Evolutionary conservation across 139 green algal species (phyloP), one percentile per base, ranked within the genome.

Genomic region (Auxenochlorella protothecoides): DNA sequence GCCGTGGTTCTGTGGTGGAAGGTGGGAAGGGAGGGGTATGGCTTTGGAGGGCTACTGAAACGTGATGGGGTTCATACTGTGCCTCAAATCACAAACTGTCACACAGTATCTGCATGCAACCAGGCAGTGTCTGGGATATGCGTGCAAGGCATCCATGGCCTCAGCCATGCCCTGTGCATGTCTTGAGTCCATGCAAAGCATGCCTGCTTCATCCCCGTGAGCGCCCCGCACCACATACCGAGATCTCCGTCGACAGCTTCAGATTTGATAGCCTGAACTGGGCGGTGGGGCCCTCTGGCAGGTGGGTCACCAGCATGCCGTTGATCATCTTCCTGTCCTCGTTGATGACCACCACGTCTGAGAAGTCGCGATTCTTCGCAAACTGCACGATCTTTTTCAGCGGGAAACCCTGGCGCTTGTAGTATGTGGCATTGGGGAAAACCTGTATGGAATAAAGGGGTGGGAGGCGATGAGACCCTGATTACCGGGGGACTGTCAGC

Each of bases 361-460:
- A 94, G 85, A 90, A 96, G 6, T 81, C 89, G 14, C 86, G 5
- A 44, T 89, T 86, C 16, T 71, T 80, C 0, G 92, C 91, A 74
- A 91, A 94, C 68, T 92, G 76, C 12, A 92, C 86, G 55, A 97
- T 93, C 82, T 95, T 93, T 80, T 96, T 96, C 9, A 97, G 67
- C 3, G 88, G 73, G 73, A 88, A 93, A n/a, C 87, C 89, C 66
- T 83, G 70, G 16, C 91, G 85, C 78, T 92, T 92, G 84, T 96
- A 96, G 81, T 93, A 97, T 63, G 88, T 80, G 4, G 90, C 91
- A 56, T 65, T 74, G 3, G 91, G 90, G 7, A 96, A 76, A 53
- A 91, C 59, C 79, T 88, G 80, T 75, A 44, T 44, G 27, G 27
- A 44, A 44, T 44, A 44, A 44, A 44, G 27, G 27, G 27, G 27